Conservation (phyloP, 2,329 filamentous ascomycete species). For the Pezicula rhizophila region DNA sequence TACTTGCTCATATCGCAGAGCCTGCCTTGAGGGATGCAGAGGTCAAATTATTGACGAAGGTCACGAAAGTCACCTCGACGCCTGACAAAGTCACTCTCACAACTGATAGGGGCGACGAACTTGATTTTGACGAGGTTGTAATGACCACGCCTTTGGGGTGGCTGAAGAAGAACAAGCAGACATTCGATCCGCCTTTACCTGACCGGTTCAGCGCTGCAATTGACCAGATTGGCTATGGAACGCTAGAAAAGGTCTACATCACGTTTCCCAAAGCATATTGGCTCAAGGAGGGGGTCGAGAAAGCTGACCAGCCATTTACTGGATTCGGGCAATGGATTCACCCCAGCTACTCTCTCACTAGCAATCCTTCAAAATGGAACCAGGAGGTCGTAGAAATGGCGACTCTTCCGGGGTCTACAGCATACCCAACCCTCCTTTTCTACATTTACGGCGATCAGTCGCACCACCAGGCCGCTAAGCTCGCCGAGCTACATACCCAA, state of each 20-base stretch:
- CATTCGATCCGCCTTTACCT: constrained; percentile 39
- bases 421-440: constrained; percentile 63
- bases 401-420: constrained; percentile 39
- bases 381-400: constrained; percentile 59
- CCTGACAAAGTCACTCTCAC: constrained; percentile 9
- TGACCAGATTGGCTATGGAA: constrained; percentile 37
- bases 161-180: constrained; percentile 34
- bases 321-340: constrained; percentile 56
- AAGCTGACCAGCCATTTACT: constrained; percentile 13
- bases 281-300: constrained; percentile 25
- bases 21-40: constrained; percentile 16
- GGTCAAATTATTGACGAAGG: constrained; percentile 19
- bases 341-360: constrained; percentile 47
- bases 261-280: constrained; percentile 60
- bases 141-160: constrained; percentile 46
- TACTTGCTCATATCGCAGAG: constrained; percentile 22
- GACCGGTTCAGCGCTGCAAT: constrained; percentile 38
- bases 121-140: constrained; percentile 36
- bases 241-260: constrained; percentile 45
- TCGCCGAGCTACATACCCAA: constrained; percentile 9
- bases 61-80: constrained; percentile 11
- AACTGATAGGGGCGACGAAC: constrained; percentile 10
- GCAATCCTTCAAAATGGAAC: constrained; percentile 47
- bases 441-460: constrained; percentile 47
- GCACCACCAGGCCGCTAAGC: constrained; percentile 23